Evolutionary conservation across 2,329 filamentous ascomycete species (phyloP).

Genomic region (Penicillium sp.): DNA sequence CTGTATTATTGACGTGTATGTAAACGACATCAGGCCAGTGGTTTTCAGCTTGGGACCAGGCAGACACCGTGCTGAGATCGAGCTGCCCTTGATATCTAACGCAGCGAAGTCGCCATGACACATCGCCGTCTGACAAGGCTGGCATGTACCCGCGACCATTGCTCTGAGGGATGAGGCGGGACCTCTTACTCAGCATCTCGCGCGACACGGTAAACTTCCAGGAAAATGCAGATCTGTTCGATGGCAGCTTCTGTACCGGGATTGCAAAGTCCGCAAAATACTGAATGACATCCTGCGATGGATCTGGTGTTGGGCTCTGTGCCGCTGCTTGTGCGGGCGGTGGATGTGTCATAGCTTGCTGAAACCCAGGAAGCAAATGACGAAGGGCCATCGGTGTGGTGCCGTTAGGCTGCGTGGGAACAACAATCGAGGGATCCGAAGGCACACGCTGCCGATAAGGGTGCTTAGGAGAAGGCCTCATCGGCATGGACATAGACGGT

Average conservation of each 20-base stretch:
- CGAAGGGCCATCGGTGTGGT: neutral
- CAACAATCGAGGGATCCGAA: neutral
- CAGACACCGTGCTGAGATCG: constrained; percentile 37
- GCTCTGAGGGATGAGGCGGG: constrained; percentile 14
- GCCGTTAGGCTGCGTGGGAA: neutral
- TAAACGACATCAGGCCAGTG: constrained; percentile 69
- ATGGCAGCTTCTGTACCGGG: constrained; percentile 27
- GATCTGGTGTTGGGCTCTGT: neutral
- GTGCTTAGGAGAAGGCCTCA: neutral
- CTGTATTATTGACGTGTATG: constrained; percentile 61
- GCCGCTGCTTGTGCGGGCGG: neutral
- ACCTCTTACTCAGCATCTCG: constrained; percentile 31
- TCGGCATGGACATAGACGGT: neutral
- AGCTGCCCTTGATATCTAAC: constrained; percentile 42
- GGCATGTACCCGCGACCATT: constrained; percentile 22
- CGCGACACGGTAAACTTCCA: constrained; percentile 35
- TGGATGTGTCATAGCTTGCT: neutral
- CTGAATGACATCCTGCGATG: constrained; percentile 23
- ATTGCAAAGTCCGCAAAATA: constrained; percentile 32
- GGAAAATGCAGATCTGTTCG: constrained; percentile 21
- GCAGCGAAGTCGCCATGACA: constrained; percentile 67
- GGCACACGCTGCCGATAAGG: neutral
- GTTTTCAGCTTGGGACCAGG: constrained; percentile 63
- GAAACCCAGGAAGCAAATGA: neutral
- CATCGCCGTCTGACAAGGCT: constrained; percentile 48